Evolutionary conservation across 2,329 filamentous ascomycete genomes (phyloP).

Genomic region (Chaetomium sp.): DNA sequence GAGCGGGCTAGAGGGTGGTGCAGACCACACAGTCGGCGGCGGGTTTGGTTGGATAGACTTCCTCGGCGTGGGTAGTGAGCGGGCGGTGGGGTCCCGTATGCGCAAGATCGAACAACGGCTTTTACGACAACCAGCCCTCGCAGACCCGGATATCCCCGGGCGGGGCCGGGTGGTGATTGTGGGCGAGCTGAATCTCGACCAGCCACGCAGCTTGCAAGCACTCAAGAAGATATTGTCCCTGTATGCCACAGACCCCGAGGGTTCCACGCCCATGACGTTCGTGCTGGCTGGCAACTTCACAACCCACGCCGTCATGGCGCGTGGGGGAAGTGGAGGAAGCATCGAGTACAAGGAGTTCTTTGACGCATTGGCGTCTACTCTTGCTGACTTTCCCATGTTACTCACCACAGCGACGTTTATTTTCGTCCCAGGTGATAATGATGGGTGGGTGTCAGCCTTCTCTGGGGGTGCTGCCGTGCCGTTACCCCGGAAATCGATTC

Average conservation of each 20-base stretch:
- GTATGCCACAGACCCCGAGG: constrained; percentile 61
- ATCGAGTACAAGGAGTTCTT: constrained; percentile 98
- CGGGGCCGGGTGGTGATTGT: constrained; percentile 63
- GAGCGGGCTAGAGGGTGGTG: constrained; percentile 50
- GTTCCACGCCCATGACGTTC: constrained; percentile 68
- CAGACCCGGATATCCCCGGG: constrained; percentile 29
- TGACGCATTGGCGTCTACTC: constrained; percentile 72
- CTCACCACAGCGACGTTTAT: constrained; percentile 77
- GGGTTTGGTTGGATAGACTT: constrained; percentile 98
- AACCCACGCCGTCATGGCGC: constrained; percentile 56
- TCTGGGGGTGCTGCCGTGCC: constrained; percentile 65
- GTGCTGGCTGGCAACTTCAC: constrained; percentile 82
- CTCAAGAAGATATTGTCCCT: constrained; percentile 69
- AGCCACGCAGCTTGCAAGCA: constrained; percentile 72
- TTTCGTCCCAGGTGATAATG: constrained; percentile 93
- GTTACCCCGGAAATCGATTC: constrained; percentile 65
- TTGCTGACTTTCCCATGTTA: constrained; percentile 77
- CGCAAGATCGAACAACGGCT: constrained; percentile 67
- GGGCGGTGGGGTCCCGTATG: constrained; percentile 77
- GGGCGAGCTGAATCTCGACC: constrained; percentile 80
- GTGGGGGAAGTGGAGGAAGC: constrained; percentile 66
- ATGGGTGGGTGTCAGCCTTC: constrained; percentile 91
- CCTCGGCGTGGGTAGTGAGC: constrained; percentile 81
- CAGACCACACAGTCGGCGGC: constrained; percentile 60
- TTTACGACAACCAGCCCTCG: constrained; percentile 37